These are phyloP conservation scores for Aureobasidium uvarum DNA, from an alignment of 2,329 filamentous ascomycete genomes.

Conservation along the genomic window DNA sequence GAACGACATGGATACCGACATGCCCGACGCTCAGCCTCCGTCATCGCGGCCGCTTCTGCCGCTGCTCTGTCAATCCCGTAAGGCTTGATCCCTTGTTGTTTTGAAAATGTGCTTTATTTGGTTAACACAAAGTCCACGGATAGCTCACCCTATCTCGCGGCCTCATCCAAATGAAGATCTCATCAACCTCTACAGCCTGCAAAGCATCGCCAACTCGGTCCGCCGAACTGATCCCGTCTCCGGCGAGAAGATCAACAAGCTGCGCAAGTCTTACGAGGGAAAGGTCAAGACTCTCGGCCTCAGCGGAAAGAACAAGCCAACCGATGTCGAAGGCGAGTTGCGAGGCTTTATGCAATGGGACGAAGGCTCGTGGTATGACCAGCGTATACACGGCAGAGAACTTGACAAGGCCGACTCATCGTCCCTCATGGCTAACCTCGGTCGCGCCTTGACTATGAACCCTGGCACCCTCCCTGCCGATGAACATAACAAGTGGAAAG, in stretches of 20 bases:
- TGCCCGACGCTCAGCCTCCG: conserved; percentile 31
- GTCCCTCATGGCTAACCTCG: conserved; percentile 41
- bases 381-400: conserved; percentile 43
- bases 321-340: conserved; percentile 42
- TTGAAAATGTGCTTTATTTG: conserved; percentile 24
- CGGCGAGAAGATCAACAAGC: conserved; percentile 64
- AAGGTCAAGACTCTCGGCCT: conserved; percentile 52
- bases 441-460: conserved; percentile 44
- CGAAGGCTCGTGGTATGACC: conserved; percentile 44
- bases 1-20: conserved; percentile 33
- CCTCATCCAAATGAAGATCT: conserved; percentile 60
- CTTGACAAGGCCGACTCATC: conserved; percentile 36
- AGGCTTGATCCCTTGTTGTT: conserved; percentile 30
- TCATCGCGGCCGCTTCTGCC: conserved; percentile 36
- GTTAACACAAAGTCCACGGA: conserved; percentile 36
- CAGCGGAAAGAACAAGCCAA: conserved; percentile 51
- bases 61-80: conserved; percentile 40
- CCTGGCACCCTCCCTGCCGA: conserved; percentile 44
- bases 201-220: conserved; percentile 57
- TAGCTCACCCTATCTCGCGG: conserved; percentile 46
- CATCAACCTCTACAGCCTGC: conserved; percentile 58
- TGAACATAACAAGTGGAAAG: conserved; percentile 46
- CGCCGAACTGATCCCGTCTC: conserved; percentile 59
- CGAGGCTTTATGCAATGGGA: conserved; percentile 40
- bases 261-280: conserved; percentile 57